A percentile compares a stretch with the other conserved stretches of the same genome.
phyloP scores from a whole-genome alignment of 2,329 filamentous ascomycete species.

The Cordyceps militaris region DNA sequence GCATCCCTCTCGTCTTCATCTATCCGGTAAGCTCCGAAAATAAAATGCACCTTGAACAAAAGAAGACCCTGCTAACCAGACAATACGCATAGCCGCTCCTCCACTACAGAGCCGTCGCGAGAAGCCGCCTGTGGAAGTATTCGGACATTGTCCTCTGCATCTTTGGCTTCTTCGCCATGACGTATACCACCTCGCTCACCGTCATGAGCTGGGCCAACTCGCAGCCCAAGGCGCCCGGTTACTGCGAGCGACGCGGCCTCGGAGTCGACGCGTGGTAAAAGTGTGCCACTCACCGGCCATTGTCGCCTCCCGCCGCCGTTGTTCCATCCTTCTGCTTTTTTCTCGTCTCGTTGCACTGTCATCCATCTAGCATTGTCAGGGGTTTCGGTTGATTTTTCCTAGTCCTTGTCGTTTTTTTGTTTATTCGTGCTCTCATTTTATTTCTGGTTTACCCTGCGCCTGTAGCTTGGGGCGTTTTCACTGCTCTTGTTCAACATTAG shows the following conservation, averaged over 20 bases:
- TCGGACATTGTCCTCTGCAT: slow-evolving; percentile 71
- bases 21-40: slow-evolving; percentile 69
- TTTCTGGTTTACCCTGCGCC: background rate
- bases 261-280: slow-evolving; percentile 3
- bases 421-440: background rate
- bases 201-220: slow-evolving; percentile 76
- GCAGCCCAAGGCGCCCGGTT: slow-evolving; percentile 40
- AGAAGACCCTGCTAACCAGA: background rate
- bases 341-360: background rate
- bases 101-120: slow-evolving; percentile 76
- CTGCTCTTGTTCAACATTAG: background rate
- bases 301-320: background rate
- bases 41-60: background rate
- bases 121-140: slow-evolving; percentile 56
- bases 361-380: slow-evolving; percentile 10
- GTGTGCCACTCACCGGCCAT: background rate
- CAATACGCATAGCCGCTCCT: slow-evolving; percentile 64
- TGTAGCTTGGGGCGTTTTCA: background rate
- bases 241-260: slow-evolving; percentile 40
- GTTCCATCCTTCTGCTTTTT: background rate
- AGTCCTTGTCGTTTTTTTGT: background rate
- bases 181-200: slow-evolving; percentile 83
- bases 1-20: slow-evolving; percentile 93
- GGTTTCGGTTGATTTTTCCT: slow-evolving; percentile 7
- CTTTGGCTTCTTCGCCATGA: slow-evolving; percentile 81